These are phyloP conservation scores for Phoma sp. DNA, from an alignment of 2,329 filamentous ascomycete species.

Conservation along the genomic window DNA sequence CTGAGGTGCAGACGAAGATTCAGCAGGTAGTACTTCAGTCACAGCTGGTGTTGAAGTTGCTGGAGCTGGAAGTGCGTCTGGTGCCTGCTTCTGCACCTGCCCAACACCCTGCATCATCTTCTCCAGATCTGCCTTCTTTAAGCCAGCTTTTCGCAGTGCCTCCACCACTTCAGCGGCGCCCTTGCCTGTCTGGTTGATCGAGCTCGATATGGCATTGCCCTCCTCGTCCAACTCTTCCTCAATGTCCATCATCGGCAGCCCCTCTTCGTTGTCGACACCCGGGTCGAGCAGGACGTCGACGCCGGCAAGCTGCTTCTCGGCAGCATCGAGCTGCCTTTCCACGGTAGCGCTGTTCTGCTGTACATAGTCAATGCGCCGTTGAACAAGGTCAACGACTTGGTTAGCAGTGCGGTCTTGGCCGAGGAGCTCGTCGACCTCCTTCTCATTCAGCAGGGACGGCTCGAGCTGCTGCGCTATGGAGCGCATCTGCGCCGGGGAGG, in stretches of 20 bases:
- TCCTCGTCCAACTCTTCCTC: slow-evolving; percentile 91
- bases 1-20: not conserved
- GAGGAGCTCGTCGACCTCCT: slow-evolving; percentile 65
- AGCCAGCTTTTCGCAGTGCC: slow-evolving; percentile 77
- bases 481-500: slow-evolving; percentile 41
- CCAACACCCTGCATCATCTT: slow-evolving; percentile 22
- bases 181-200: slow-evolving; percentile 65
- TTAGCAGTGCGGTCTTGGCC: slow-evolving; percentile 61
- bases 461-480: slow-evolving; percentile 65
- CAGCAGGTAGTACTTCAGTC: not conserved
- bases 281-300: slow-evolving; percentile 63
- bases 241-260: slow-evolving; percentile 86
- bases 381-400: slow-evolving; percentile 73
- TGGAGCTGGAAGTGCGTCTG: not conserved
- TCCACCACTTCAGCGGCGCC: slow-evolving; percentile 73
- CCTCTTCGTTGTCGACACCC: slow-evolving; percentile 70
- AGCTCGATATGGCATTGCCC: slow-evolving; percentile 75
- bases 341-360: slow-evolving; percentile 78
- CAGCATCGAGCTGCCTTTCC: slow-evolving; percentile 73
- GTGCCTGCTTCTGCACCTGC: not conserved
- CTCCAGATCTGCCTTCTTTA: slow-evolving; percentile 52
- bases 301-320: slow-evolving; percentile 73
- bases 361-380: slow-evolving; percentile 87
- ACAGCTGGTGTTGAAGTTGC: not conserved
- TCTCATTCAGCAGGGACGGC: slow-evolving; percentile 69